Evolutionary conservation across 2,329 filamentous ascomycete genomes (phyloP).

Genomic region (Neopestalotiopsis sp.): DNA sequence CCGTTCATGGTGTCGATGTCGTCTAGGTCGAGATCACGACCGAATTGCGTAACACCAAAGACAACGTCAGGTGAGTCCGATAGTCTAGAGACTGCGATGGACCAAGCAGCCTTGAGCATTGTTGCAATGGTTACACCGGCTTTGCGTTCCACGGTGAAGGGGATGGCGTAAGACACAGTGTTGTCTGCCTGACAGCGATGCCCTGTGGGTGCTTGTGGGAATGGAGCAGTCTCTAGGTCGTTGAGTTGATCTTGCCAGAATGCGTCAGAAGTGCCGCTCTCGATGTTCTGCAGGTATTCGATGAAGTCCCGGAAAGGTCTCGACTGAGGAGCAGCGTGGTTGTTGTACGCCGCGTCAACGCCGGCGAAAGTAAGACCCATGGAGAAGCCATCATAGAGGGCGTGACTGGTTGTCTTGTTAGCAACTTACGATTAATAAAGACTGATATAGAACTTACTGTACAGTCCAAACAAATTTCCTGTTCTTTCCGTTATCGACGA

Average conservation of each 20-base stretch:
- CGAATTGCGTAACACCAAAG: slow-evolving; percentile 16
- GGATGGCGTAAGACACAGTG: slow-evolving; percentile 14
- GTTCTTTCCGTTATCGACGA: background rate
- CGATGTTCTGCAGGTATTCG: slow-evolving; percentile 8
- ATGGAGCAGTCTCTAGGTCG: slow-evolving; percentile 15
- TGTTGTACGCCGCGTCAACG: slow-evolving; percentile 7
- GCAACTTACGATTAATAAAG: background rate
- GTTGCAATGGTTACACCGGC: slow-evolving; percentile 14
- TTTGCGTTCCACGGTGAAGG: slow-evolving; percentile 15
- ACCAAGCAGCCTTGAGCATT: slow-evolving; percentile 10
- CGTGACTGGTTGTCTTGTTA: slow-evolving; percentile 1
- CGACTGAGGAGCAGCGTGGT: slow-evolving; percentile 6
- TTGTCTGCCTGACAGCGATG: slow-evolving; percentile 16
- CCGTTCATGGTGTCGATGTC: slow-evolving; percentile 16
- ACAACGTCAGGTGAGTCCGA: slow-evolving; percentile 1
- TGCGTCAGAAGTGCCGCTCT: background rate
- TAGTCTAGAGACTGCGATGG: slow-evolving; percentile 4
- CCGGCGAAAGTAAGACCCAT: slow-evolving; percentile 7
- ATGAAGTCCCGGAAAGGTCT: slow-evolving; percentile 11
- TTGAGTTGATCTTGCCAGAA: slow-evolving; percentile 7
- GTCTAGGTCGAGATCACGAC: slow-evolving; percentile 11
- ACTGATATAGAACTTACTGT: slow-evolving; percentile 1
- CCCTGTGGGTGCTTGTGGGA: slow-evolving; percentile 13
- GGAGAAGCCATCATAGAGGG: slow-evolving; percentile 11
- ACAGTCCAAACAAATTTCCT: slow-evolving; percentile 17